Percentiles rank a stretch among this genome's conserved stretches.
Conservation (phyloP, 306 rosid genomes). For the Gleditsia sinensis region DNA sequence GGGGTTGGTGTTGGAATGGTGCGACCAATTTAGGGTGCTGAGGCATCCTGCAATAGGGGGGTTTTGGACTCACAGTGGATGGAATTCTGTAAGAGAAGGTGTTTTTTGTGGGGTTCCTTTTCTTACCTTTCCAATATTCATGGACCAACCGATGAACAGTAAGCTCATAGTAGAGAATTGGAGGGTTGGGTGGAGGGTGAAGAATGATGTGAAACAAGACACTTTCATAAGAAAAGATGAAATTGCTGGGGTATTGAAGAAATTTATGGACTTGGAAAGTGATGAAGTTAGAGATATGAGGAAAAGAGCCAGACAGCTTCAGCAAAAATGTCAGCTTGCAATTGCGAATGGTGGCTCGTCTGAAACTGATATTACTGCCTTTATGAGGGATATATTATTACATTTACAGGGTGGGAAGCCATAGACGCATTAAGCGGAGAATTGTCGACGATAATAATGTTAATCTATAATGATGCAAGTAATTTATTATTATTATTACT, state of each 20-base stretch:
- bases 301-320: slow-evolving; percentile 41
- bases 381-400: slow-evolving; percentile 23
- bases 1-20: slow-evolving; percentile 56
- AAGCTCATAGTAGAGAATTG: slow-evolving; percentile 52
- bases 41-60: slow-evolving; percentile 56
- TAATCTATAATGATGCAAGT: too few species aligned
- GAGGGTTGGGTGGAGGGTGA: slow-evolving; percentile 65
- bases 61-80: slow-evolving; percentile 65
- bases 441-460: too few species aligned
- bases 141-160: slow-evolving; percentile 49
- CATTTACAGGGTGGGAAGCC: background rate
- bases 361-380: slow-evolving; percentile 32
- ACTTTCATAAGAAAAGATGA: slow-evolving; percentile 46
- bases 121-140: slow-evolving; percentile 42
- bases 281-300: slow-evolving; percentile 43
- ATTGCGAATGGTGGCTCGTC: slow-evolving; percentile 51
- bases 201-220: slow-evolving; percentile 7
- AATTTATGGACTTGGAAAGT: slow-evolving; percentile 48
- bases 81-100: slow-evolving; percentile 62
- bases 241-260: slow-evolving; percentile 39
- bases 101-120: slow-evolving; percentile 57
- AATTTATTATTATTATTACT: too few species aligned
- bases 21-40: slow-evolving; percentile 64
- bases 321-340: slow-evolving; percentile 31
- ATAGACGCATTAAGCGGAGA: background rate